phyloP scores from a whole-genome alignment of 176 grass and related monocot species.

The Canna indica region DNA sequence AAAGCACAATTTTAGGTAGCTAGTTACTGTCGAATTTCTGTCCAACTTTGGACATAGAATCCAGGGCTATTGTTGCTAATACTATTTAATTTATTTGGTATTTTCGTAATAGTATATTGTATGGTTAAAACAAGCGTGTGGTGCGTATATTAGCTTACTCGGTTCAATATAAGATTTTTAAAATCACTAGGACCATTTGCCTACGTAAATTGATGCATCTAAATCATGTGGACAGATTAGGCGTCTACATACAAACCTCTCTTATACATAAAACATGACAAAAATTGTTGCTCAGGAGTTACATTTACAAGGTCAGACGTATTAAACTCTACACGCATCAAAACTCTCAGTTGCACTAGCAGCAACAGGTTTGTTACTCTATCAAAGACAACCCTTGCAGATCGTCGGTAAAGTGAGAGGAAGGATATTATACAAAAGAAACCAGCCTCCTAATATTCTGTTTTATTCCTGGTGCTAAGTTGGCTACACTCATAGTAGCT shows the following conservation, averaged over 20 bases:
- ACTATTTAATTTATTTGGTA: too few species aligned
- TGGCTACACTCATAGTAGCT: not conserved
- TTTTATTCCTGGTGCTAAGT: not conserved
- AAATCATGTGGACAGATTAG: not conserved
- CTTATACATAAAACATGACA: not conserved
- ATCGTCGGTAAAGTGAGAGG: not conserved
- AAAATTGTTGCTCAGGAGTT: not conserved
- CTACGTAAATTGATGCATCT: too few species aligned
- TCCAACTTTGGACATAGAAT: too few species aligned
- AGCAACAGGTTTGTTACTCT: not conserved
- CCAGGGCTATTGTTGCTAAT: too few species aligned
- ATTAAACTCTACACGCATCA: not conserved
- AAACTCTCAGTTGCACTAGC: not conserved
- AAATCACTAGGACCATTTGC: too few species aligned
- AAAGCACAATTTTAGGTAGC: too few species aligned
- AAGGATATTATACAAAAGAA: not conserved
- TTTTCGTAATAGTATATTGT: too few species aligned
- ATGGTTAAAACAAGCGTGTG: too few species aligned
- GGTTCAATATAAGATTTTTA: too few species aligned
- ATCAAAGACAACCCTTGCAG: not conserved
- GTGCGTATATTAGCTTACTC: too few species aligned
- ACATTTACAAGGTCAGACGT: not conserved
- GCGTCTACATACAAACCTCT: not conserved
- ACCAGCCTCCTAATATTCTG: not conserved
- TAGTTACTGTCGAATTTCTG: too few species aligned